Base-by-base conservation (phyloP, 768 basidiomycete genomes). In the Amanita molliuscula region DNA sequence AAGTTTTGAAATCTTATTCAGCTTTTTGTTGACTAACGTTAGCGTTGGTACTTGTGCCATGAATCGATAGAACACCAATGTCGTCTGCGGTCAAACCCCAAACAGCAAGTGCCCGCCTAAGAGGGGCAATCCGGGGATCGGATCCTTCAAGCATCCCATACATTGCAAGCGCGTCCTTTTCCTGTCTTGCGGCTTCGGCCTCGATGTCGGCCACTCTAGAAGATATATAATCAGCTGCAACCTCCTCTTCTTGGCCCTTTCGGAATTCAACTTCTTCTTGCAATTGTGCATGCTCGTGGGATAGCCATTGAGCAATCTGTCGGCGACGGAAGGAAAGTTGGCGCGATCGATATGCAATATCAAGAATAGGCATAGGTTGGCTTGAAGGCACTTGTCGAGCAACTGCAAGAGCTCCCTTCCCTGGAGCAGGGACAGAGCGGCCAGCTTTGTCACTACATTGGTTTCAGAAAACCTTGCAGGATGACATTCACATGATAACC, bases 1-100 rank as follows among this genome's bases (percentile, higher is more conserved):
- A 33, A 55, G 53, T 53, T 28, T 58, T 38, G 13, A 41, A 41
- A 38, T 6, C 35, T 42, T 18, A 9, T 7, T n/a, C 15, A 48
- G 53, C n/a, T 40, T 8, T 16, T 31, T 51, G 40, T 43, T 26
- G 5, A 67, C 75, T 47, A 60, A 81, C 79, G 58, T 92, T 92
- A 11, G 89, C 89, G 53, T 74, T 78, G 1, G 89, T 92, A 61
- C 89, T 90, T 8, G 89, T 92, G 21, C 89, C 89, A 54, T 92
- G 89, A 51, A 92, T 90, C 10, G 89, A 91, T 50, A 92, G 72
- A 26, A 91, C 85, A 53, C 87, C 94, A 54, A 98, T 79, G 54
- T 96, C 91, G 62, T 98, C 94, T 10, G 88, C 87, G 9, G 78
- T 88, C 56, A 99, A 73, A 54, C 93, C 94, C 93, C 93, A 99